phyloP scores from a whole-genome alignment of 208 protist species.

The Histomonas meleagridis region DNA sequence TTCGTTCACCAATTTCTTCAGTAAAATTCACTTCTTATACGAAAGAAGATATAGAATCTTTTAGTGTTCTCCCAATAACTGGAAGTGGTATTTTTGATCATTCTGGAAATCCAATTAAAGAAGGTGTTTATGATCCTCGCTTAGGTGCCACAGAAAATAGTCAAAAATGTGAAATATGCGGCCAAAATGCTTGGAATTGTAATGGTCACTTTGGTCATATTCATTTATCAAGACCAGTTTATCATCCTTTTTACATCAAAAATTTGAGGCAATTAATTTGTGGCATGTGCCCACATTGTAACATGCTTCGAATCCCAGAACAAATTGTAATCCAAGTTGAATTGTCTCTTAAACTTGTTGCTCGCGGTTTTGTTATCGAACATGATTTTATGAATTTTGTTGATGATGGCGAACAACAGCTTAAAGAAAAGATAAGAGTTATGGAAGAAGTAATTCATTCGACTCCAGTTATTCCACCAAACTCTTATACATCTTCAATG shows the following conservation, averaged over 20 bases:
- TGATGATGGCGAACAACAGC: background rate
- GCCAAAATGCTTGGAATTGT: conserved; percentile 56
- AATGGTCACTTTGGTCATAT: conserved; percentile 76
- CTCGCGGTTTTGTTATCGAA: background rate
- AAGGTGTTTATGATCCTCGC: background rate
- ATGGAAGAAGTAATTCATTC: background rate
- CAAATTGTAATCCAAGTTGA: background rate
- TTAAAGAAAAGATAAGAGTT: background rate
- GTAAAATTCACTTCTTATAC: background rate
- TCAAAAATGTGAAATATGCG: conserved; percentile 62
- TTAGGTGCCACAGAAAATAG: background rate
- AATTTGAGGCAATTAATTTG: conserved; percentile 58
- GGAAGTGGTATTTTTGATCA: background rate
- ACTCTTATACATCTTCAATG: background rate
- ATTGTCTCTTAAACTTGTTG: background rate
- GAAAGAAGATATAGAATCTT: background rate
- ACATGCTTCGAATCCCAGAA: conserved; percentile 39
- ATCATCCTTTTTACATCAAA: conserved; percentile 64
- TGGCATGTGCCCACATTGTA: conserved; percentile 62
- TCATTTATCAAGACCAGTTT: conserved; percentile 63
- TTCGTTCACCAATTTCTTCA: background rate
- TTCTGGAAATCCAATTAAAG: conserved; percentile 17
- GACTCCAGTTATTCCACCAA: background rate
- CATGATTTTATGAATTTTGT: background rate
- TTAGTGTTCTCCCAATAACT: conserved; percentile 11